A percentile compares a stretch with the other conserved stretches of the same genome.
Conservation (phyloP, 2,329 filamentous ascomycete species). For the Stagonosporopsis cucurbitacearum region DNA sequence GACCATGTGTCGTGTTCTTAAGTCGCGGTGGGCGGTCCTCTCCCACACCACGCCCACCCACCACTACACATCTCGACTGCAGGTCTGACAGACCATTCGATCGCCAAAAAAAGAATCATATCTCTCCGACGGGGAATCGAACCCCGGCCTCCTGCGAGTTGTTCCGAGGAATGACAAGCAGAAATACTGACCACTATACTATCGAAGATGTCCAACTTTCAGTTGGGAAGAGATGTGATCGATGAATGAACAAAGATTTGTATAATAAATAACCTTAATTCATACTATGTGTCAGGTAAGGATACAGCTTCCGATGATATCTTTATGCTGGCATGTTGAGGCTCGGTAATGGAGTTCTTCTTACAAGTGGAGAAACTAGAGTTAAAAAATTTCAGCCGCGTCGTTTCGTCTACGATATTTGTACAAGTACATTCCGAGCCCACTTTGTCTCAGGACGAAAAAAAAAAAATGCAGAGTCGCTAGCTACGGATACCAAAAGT, state of each 20-base stretch:
- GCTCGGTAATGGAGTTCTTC: neutral
- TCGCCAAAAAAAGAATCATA: neutral
- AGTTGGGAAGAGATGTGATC: neutral
- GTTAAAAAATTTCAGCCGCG: neutral
- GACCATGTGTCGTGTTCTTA: too few species aligned
- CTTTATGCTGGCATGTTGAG: too few species aligned
- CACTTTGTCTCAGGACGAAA: neutral
- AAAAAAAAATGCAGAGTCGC: neutral
- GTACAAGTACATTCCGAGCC: neutral
- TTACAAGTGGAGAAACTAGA: neutral
- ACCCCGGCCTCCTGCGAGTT: constrained; percentile 16
- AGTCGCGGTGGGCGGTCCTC: too few species aligned
- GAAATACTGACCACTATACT: constrained; percentile 2
- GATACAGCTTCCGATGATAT: too few species aligned
- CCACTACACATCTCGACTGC: neutral
- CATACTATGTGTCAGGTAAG: too few species aligned
- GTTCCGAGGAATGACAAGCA: neutral
- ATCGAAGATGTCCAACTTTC: constrained; percentile 1
- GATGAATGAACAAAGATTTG: neutral
- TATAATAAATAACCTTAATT: too few species aligned
- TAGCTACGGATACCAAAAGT: neutral
- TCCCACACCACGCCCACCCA: neutral
- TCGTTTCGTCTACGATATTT: neutral
- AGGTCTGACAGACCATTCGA: neutral
- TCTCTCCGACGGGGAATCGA: constrained; percentile 22